Evolutionary conservation across 306 rosid genomes (phyloP).

Genomic region (Trifolium subterraneum): DNA sequence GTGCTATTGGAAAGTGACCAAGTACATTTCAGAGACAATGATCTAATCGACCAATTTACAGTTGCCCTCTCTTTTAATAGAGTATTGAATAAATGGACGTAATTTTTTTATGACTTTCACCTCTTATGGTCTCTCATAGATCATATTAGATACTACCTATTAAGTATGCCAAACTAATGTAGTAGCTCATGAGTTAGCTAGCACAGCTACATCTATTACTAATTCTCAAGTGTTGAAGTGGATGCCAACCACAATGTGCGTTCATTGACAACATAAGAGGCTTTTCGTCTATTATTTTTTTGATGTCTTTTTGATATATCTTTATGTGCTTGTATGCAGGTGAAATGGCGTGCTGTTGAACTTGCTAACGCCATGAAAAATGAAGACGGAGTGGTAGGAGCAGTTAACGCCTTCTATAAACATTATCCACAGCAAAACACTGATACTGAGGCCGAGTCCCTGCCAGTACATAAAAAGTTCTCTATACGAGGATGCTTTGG

Average conservation of each 20-base stretch:
- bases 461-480: conserved; percentile 12
- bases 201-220: no score
- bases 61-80: neutral
- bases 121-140: neutral
- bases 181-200: no score
- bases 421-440: conserved; percentile 50
- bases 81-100: conserved; percentile 15
- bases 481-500: conserved; percentile 60
- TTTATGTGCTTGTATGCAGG: conserved; percentile 54
- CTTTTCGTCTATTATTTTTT: neutral
- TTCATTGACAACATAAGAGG: conserved; percentile 15
- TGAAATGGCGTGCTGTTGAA: conserved; percentile 65
- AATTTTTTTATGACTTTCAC: neutral
- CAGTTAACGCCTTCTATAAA: conserved; percentile 81
- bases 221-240: no score
- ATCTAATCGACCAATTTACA: neutral
- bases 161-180: neutral
- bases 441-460: neutral
- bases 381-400: conserved; percentile 83
- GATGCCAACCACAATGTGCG: neutral
- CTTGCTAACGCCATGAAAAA: conserved; percentile 75
- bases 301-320: neutral
- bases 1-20: conserved; percentile 4
- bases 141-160: neutral
- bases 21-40: conserved; percentile 3